Evolutionary conservation across 1,284 basidiomycete species (phyloP), one percentile per base, ranked within the genome.

Genomic region (Leccinum cinnamomeum): DNA sequence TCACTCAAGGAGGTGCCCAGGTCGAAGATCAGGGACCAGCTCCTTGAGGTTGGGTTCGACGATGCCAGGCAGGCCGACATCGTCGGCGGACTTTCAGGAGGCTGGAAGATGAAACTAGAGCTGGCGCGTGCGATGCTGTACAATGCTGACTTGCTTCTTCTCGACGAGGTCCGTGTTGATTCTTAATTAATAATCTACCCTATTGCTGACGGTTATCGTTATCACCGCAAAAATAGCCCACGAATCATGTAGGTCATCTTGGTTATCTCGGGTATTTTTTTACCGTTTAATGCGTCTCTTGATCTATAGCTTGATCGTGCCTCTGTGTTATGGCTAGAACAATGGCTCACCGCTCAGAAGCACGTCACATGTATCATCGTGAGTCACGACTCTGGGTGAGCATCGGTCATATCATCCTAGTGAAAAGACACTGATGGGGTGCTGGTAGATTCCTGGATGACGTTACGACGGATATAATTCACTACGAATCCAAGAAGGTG

Each of bases 21-120:
- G 60, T 79, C 83, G 53, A 90, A 90, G 78, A 91, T 97, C 70
- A 82, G 87, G 60, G 84, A 84, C 35, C 92, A 94, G 75, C 83
- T 98, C 16, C 70, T 83, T 16, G 92, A 92, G 69, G 94, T 97
- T 64, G 97, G 97, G 55, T 99, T 99, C 75, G 91, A 95, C 69
- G 91, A 94, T 66, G 85, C 83, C 62, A 85, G 95, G 65, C 96
- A 98, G 78, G 77, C 84, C 48, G 92, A 97, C 72, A 81, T 87
- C 53, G 96, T 98, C 64, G 92, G 91, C 56, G 92, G 94, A 59
- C 82, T 98, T 63, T 98, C 95, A 20, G 97, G 97, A 76, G 97
- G 97, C 58, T 99, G 97, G 97, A 99, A 99, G 83, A 99, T 99
- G 97, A 94, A 95, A 81, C 86, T 95, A 65, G 97, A 91, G 80